These are phyloP conservation scores for Tagetes patula DNA, from an alignment of 129 eudicot genomes.

Conservation along the genomic window DNA sequence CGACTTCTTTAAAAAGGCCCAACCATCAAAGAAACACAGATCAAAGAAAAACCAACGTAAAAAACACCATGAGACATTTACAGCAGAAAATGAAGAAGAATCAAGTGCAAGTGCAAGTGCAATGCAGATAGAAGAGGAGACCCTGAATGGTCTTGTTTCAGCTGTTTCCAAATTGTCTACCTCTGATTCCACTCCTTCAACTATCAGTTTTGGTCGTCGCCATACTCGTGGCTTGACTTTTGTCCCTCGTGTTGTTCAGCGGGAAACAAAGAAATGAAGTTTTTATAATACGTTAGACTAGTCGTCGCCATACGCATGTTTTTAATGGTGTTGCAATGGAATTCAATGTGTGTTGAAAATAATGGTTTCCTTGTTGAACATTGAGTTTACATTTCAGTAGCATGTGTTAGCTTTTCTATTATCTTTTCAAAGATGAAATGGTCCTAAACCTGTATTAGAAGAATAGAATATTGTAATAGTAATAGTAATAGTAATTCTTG, in stretches of 20 bases:
- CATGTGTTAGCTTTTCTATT: background rate
- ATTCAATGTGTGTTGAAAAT: too few species aligned
- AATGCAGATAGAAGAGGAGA: slow-evolving; percentile 82
- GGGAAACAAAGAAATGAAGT: slow-evolving; percentile 38
- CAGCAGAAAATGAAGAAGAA: slow-evolving; percentile 8
- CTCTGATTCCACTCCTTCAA: slow-evolving; percentile 66
- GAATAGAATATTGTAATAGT: too few species aligned
- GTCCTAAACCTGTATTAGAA: background rate
- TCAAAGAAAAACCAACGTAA: slow-evolving; percentile 55
- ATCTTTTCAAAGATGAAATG: background rate
- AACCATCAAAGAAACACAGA: slow-evolving; percentile 74
- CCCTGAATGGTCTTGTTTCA: slow-evolving; percentile 61
- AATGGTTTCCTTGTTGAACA: slow-evolving; percentile 15
- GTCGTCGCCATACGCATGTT: background rate
- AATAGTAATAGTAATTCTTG: too few species aligned
- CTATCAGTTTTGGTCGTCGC: slow-evolving; percentile 82
- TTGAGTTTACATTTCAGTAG: background rate
- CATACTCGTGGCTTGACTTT: slow-evolving; percentile 76
- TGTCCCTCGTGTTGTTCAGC: slow-evolving; percentile 72
- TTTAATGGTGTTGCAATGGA: too few species aligned
- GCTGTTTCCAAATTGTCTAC: slow-evolving; percentile 80
- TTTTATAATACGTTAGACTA: background rate
- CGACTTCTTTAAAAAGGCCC: slow-evolving; percentile 70
- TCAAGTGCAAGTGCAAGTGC: slow-evolving; percentile 30
- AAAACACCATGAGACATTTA: slow-evolving; percentile 28